Base-by-base conservation (phyloP, 306 rosid genomes). In the Fragaria ananassa region DNA sequence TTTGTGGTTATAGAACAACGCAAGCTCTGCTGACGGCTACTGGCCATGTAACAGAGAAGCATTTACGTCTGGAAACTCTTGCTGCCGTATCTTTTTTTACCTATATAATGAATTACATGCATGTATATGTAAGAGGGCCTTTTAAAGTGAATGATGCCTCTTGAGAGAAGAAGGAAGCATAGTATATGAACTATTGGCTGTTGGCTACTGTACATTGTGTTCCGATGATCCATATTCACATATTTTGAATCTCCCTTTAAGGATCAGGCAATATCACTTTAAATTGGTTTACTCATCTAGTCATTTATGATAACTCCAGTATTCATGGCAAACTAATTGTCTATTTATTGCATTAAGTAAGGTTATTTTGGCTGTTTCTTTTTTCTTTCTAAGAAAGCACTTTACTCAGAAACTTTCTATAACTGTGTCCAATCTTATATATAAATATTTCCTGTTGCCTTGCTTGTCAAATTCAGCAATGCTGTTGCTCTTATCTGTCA, bases 51-150 rank as follows among this genome's bases (percentile, higher is more conserved):
- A 89, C 86, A 51, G 98, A 94, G 75, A 94, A 92, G 85, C 95
- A 92, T 85, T 78, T 91, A 75, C 97, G 98, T 17, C 71, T 85
- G 83, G 98, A 94, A 86, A 86, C 88, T 75, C 93, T 94, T 83
- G 97, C 91, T n/a, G 98, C 98, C 39, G 98, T 92, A 94, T 94
- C 98, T 83, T 88, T 87, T 85, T 77, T 17, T 42, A 29, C 64
- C 65, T 54, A 18, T 75, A 37, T 67, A 14, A 25, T 62, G 12
- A 15, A 6, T 68, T 56, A 2, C 14, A 14, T 49, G 18, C 18
- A 1, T 63, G 2, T 31, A 4, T 17, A 9, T 31, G 2, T 14
- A 27, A 0, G 0, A 8, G 27, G 1, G 29, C 18, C 63, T 5
- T 49, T 23, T 50, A 14, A 34, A 31, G 21, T 31, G 18, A 18